Base-by-base conservation (phyloP, 176 grass and related monocot genomes). In the Triticum timopheevii region DNA sequence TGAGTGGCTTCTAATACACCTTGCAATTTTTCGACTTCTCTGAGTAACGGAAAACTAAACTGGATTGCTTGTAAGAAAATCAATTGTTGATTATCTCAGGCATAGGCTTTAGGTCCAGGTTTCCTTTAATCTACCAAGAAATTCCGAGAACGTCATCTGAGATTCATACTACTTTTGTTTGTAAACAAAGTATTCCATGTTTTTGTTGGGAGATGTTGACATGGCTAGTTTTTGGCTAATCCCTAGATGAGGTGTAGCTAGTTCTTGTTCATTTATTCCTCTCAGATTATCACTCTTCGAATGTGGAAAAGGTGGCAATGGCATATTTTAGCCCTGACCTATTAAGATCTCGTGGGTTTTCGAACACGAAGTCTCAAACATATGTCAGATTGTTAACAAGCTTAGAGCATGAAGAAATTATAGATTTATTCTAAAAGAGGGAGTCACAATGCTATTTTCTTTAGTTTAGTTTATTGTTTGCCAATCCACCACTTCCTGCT, bases 1-100 rank as follows among this genome's bases (percentile, higher is more conserved):
- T 99, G 76, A 79, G 86, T 82, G 61, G 28, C 62, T 49, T 66
- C 69, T 84, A 87, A 79, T 87, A 65, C 8, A 69, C 35, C 20
- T 27, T 69, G 61, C 35, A n/a, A 44, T 20, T 40, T 25, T 90
- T 77, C 78, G 33, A 22, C 65, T 77, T 78, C 66, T 63, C 67
- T 82, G 54, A 64, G 31, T 30, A 86, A 22, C 4, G 3, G 25
- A 69, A 52, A 35, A 63, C 24, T 34, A 11, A 44, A 78, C 24
- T 65, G 35, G 59, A 10, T 12, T 7, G 5, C 45, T 78, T 2
- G 34, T 19, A 79, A 61, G 50, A 54, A 7, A 54, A 64, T 28
- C 23, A 64, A 19, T 30, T 74, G n/a, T 87, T 71, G 71, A 80
- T 17, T 68, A 75, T 5, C 49, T 77, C 69, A 77, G 10, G 12